Base-by-base conservation (phyloP, 2,329 filamentous ascomycete species). In the Colletotrichum caudatum region DNA sequence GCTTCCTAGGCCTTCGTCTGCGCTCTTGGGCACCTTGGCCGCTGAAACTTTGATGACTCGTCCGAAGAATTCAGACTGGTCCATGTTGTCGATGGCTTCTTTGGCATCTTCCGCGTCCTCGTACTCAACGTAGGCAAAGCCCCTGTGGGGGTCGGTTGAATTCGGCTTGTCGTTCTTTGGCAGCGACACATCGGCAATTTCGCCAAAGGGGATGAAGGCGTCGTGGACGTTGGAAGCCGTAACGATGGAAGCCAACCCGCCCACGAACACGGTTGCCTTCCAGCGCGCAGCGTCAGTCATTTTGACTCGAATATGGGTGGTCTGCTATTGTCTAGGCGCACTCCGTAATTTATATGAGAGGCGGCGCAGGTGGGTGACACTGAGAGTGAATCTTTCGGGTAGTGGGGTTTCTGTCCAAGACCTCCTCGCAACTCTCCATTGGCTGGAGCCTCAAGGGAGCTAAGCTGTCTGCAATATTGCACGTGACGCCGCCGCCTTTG, bases 51-150 rank as follows among this genome's bases (percentile, higher is more conserved):
- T 97, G 80, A 99, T 92, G 18, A 96, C 92, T 71, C 94, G 90
- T 14, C 96, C 97, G 80, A 95, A 98, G 57, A 99, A 89, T 83
- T 98, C 95, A 72, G 95, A 93, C 80, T 97, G 94, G 80, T 99
- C 94, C 95, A 99, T 98, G 80, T 99, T 99, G 86, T 98, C 94
- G 80, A 99, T 97, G 62, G 96, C 96, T 82, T 98, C 95, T 78
- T 91, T 91, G 37, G 95, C 95, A 82, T 99, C 96, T 69, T 92
- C 89, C 16, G 90, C 87, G 69, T 94, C 89, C 77, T 98, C 94
- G 78, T 93, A 99, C 79, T 99, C 96, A 62, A 99, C 93, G 80
- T 99, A 98, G 70, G 95, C 96, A 81, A 98, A 99, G 0, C 97
- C 96, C 64, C 95, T 88, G 81, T 99, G 96, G 39, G 90, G 85